Conservation (phyloP, 163 green algal genomes). For the Prototheca stagnorum region DNA sequence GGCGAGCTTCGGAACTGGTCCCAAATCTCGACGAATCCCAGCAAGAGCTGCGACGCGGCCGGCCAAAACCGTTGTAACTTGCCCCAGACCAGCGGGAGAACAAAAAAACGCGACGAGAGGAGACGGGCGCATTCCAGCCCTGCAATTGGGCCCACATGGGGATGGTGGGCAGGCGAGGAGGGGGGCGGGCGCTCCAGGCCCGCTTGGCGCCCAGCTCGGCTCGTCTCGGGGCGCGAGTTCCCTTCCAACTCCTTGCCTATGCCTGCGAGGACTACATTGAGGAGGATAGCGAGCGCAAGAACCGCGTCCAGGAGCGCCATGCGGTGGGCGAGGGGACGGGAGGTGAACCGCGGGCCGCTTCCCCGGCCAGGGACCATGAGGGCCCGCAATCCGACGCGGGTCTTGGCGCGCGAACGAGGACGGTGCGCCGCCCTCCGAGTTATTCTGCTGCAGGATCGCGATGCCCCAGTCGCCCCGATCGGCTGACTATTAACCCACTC, state of each 20-base stretch:
- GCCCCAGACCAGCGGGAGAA: neutral
- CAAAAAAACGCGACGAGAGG: neutral
- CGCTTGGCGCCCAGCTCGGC: neutral
- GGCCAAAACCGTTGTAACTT: neutral
- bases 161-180: neutral
- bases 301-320: constrained; percentile 6
- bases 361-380: too few species aligned
- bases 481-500: too few species aligned
- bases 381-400: too few species aligned
- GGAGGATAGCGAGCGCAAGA: constrained; percentile 6
- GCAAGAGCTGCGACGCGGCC: neutral
- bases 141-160: too few species aligned
- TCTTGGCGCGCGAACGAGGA: too few species aligned
- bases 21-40: constrained; percentile 7
- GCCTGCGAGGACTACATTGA: constrained; percentile 6
- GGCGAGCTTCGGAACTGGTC: neutral
- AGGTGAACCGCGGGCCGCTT: too few species aligned
- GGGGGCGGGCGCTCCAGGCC: neutral
- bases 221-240: neutral
- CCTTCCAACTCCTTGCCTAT: constrained; percentile 2
- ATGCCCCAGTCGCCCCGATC: too few species aligned
- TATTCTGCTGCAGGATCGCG: too few species aligned
- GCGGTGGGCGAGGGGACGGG: too few species aligned
- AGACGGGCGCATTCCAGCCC: neutral
- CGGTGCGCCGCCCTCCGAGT: too few species aligned